Evolutionary conservation across 2,329 filamentous ascomycete species (phyloP).

Genomic region (Davidsoniella virescens): DNA sequence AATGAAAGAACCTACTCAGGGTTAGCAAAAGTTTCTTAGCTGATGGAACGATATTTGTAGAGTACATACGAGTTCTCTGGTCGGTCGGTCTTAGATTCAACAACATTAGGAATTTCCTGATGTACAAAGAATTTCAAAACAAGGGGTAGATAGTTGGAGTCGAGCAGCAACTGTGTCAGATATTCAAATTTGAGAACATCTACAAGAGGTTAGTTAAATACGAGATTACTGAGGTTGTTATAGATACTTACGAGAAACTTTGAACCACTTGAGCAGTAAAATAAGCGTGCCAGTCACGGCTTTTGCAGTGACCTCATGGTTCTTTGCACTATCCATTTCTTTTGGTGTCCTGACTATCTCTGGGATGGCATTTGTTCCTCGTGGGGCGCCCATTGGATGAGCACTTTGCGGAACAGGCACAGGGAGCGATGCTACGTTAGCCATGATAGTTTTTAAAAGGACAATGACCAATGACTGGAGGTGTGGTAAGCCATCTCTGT

Average conservation of each 20-base stretch:
- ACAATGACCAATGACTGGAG: slow-evolving; percentile 89
- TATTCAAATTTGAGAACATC: slow-evolving; percentile 95
- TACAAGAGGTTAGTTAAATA: slow-evolving; percentile 22
- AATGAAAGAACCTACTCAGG: slow-evolving; percentile 63
- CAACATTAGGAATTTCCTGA: slow-evolving; percentile 80
- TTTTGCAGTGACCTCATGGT: slow-evolving; percentile 77
- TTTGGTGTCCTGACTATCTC: slow-evolving; percentile 32
- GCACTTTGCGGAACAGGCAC: slow-evolving; percentile 11
- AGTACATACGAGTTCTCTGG: slow-evolving; percentile 56
- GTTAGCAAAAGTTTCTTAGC: slow-evolving; percentile 8
- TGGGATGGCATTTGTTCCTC: slow-evolving; percentile 28
- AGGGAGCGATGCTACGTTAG: slow-evolving; percentile 66
- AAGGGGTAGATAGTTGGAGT: slow-evolving; percentile 87
- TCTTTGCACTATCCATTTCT: slow-evolving; percentile 66
- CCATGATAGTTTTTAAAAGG: slow-evolving; percentile 70
- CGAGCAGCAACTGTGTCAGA: slow-evolving; percentile 77
- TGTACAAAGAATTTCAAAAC: slow-evolving; percentile 87
- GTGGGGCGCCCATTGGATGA: slow-evolving; percentile 16
- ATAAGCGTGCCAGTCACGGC: slow-evolving; percentile 80
- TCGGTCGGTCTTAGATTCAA: slow-evolving; percentile 72
- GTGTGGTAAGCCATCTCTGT: slow-evolving; percentile 69
- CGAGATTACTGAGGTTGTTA: not conserved
- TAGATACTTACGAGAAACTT: slow-evolving; percentile 64
- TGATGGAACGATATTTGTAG: not conserved
- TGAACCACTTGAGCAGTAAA: slow-evolving; percentile 89